These are phyloP conservation scores for Luvunga scandens DNA, from an alignment of 345 rosid species.

Conservation along the genomic window DNA sequence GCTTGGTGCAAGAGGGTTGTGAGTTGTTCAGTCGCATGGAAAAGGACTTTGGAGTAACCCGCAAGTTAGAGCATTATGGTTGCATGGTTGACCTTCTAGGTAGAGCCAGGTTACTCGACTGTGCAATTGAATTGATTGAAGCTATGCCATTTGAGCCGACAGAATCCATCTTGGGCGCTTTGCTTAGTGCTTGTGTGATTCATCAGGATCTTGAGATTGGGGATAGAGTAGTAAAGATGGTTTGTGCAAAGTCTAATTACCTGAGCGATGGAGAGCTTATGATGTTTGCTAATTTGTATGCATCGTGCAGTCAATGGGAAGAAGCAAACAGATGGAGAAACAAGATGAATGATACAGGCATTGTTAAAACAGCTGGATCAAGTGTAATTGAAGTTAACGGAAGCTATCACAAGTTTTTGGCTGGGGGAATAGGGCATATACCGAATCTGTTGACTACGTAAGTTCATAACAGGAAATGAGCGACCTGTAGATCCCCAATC, in stretches of 20 bases:
- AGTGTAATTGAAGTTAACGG: slow-evolving; percentile 23
- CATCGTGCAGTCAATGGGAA: slow-evolving; percentile 24
- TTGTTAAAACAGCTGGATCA: slow-evolving; percentile 20
- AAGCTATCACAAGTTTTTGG: slow-evolving; percentile 16
- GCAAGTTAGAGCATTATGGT: slow-evolving; percentile 29
- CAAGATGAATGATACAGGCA: slow-evolving; percentile 26
- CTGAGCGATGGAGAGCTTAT: slow-evolving; percentile 30
- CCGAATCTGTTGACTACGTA: background rate
- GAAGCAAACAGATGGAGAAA: slow-evolving; percentile 19
- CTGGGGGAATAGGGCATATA: background rate
- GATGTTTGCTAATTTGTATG: slow-evolving; percentile 26
- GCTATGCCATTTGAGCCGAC: slow-evolving; percentile 25
- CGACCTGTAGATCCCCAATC: background rate
- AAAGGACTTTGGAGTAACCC: slow-evolving; percentile 19
- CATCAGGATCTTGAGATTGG: slow-evolving; percentile 25
- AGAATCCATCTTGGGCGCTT: slow-evolving; percentile 26
- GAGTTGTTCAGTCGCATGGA: slow-evolving; percentile 19
- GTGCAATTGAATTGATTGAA: slow-evolving; percentile 15
- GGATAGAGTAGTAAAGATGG: slow-evolving; percentile 6
- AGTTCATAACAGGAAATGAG: background rate
- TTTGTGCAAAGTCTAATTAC: slow-evolving; percentile 3
- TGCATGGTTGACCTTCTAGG: slow-evolving; percentile 31
- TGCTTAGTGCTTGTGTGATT: slow-evolving; percentile 31
- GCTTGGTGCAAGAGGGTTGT: slow-evolving; percentile 28
- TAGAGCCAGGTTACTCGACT: slow-evolving; percentile 13